Percentiles rank a stretch among this genome's conserved stretches.
Conservation (phyloP, 257 asterid species). For the Agastache rugosa region DNA sequence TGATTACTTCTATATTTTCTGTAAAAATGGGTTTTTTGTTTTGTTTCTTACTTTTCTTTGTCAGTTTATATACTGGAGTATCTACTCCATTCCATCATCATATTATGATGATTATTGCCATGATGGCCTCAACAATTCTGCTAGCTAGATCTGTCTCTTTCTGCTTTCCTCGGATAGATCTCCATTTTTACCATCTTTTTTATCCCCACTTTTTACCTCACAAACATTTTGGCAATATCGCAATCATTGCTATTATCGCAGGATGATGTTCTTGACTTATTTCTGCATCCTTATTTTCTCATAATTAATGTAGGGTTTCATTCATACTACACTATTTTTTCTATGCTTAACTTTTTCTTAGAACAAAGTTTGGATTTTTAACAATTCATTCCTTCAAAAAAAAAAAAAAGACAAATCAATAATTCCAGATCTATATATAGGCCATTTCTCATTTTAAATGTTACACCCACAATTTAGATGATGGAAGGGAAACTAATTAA, state of each 20-base stretch:
- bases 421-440: slow-evolving; percentile 30
- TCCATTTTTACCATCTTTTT: slow-evolving; percentile 24
- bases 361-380: neutral
- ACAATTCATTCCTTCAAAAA: too few relatives aligned
- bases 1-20: slow-evolving; percentile 43
- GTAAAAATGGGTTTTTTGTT: slow-evolving; percentile 33
- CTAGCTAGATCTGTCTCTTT: slow-evolving; percentile 42
- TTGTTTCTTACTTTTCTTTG: slow-evolving; percentile 41
- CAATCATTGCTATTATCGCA: slow-evolving; percentile 35
- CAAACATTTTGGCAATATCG: neutral
- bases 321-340: neutral
- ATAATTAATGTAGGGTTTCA: slow-evolving; percentile 51
- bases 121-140: slow-evolving; percentile 53
- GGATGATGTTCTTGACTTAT: neutral
- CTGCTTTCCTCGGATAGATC: slow-evolving; percentile 32
- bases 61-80: too few relatives aligned
- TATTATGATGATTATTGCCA: slow-evolving; percentile 43
- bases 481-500: neutral
- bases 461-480: neutral
- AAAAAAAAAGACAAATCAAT: too few relatives aligned
- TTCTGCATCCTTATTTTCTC: slow-evolving; percentile 4
- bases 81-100: slow-evolving; percentile 33
- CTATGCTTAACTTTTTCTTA: neutral
- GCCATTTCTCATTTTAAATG: neutral
- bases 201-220: neutral